Base-by-base conservation (phyloP, 2,329 filamentous ascomycete genomes). In the Curvularia lunata region DNA sequence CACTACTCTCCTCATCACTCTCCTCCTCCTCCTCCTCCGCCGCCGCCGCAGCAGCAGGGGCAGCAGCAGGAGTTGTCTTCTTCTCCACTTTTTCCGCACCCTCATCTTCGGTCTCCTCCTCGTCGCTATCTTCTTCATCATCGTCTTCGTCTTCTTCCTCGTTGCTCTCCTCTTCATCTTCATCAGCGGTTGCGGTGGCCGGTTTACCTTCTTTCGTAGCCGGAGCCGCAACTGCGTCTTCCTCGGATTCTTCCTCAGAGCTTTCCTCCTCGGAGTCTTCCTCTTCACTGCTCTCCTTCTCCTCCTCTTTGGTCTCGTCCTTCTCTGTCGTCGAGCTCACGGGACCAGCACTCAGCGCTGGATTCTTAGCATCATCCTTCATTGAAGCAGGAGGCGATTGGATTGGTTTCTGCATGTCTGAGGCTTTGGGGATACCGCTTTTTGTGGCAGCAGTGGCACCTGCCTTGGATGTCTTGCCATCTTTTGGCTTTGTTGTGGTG, bases 331-430 rank as follows among this genome's bases (percentile, higher is more conserved):
- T 65, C 13, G 58, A 52, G 38, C 62, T 61, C 49, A 63, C 59
- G 1, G 71, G 70, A 0, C 63, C 66, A 6, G 65, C 63, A 19
- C 58, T 59, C 18, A 72, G 58, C n/a, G 57, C 64, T 8, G 70
- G 62, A 25, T 73, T 67, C 42, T 59, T 63, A n/a, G 64, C 67
- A 48, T 71, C 72, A 9, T 53, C 58, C 45, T 70, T 63, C 58
- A 66, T 69, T 3, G 64, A 66, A 0, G 71, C 27, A 2, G 27
- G 63, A 16, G 67, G 67, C 6, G 58, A 48, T 9, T 71, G 64
- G 7, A 71, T 56, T 1, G 64, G 61, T 55, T 70, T 68, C 38
- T 68, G 65, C 13, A 57, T 46, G 30, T 55, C 46, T 8, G 61
- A 45, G 18, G 62, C 53, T 23, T 70, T 70, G 5, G 69, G 66